Percentiles rank a stretch among this genome's conserved stretches.
These are phyloP conservation scores for Botrytis medusae DNA, from an alignment of 2,329 filamentous ascomycete species.

Conservation along the genomic window DNA sequence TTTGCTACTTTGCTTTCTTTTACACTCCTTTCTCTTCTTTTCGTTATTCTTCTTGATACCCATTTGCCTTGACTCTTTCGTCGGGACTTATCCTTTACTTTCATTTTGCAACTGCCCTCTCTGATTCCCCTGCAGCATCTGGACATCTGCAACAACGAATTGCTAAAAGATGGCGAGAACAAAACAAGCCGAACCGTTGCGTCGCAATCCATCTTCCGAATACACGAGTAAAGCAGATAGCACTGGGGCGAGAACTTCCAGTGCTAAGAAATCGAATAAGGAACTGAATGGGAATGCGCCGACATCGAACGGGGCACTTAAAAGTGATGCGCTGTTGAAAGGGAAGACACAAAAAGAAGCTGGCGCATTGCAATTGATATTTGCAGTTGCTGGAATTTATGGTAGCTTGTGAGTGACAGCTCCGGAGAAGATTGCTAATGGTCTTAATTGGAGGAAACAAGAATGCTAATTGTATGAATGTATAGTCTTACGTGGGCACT, in stretches of 20 bases:
- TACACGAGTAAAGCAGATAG: slow-evolving; percentile 54
- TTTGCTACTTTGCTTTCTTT: background rate
- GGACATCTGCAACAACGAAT: background rate
- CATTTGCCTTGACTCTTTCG: background rate
- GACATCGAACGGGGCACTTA: slow-evolving; percentile 33
- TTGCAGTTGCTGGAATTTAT: slow-evolving; percentile 94
- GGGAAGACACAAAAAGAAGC: slow-evolving; percentile 47
- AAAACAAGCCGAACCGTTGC: slow-evolving; percentile 65
- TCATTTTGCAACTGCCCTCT: background rate
- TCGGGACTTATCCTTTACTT: background rate
- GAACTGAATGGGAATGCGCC: slow-evolving; percentile 31
- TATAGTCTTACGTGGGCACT: slow-evolving; percentile 87
- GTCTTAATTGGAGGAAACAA: background rate
- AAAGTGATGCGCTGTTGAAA: slow-evolving; percentile 30
- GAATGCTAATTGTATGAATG: slow-evolving; percentile 9
- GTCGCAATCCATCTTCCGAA: slow-evolving; percentile 66
- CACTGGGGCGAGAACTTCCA: slow-evolving; percentile 40
- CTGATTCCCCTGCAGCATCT: background rate
- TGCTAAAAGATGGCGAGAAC: slow-evolving; percentile 61
- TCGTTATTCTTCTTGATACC: background rate
- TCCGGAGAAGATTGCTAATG: background rate
- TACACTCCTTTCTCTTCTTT: background rate
- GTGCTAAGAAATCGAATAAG: slow-evolving; percentile 30
- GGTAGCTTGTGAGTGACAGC: slow-evolving; percentile 76
- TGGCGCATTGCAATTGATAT: slow-evolving; percentile 71